Conservation (phyloP, 2,329 filamentous ascomycete genomes). For the Davidsoniella virescens region DNA sequence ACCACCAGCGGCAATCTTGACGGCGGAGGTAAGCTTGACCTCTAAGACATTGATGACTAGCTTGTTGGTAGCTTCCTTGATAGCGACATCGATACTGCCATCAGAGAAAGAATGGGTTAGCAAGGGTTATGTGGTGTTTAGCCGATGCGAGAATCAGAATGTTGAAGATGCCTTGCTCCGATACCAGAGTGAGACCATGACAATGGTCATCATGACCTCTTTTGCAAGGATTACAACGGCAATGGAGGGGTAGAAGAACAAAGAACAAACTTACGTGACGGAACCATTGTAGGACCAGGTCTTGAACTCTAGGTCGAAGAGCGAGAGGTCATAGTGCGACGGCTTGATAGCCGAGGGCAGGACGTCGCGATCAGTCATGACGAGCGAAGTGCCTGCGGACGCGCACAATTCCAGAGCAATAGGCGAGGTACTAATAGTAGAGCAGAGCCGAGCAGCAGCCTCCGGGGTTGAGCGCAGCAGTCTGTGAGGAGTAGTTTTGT, state of each 20-base stretch:
- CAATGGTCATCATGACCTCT: neutral
- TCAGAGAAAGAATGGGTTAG: conserved; percentile 7
- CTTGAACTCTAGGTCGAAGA: conserved; percentile 65
- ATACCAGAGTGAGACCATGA: too few species aligned
- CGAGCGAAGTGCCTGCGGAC: conserved; percentile 15
- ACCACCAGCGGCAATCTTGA: conserved; percentile 34
- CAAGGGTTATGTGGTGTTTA: neutral
- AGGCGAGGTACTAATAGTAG: conserved; percentile 17
- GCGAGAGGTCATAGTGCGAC: conserved; percentile 66
- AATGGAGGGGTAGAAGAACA: neutral
- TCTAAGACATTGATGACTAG: conserved; percentile 76
- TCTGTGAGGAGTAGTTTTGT: neutral
- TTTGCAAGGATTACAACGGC: neutral
- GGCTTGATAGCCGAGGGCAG: conserved; percentile 57
- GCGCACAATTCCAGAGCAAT: conserved; percentile 15
- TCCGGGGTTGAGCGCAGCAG: conserved; percentile 7
- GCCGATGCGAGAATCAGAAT: too few species aligned
- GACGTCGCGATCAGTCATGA: conserved; percentile 44
- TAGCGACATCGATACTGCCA: conserved; percentile 52
- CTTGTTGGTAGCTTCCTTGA: conserved; percentile 55
- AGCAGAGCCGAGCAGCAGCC: conserved; percentile 14
- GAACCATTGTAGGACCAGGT: conserved; percentile 66
- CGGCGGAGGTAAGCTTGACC: conserved; percentile 51
- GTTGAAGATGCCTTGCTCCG: too few species aligned
- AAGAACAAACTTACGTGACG: conserved; percentile 35